phyloP scores from a whole-genome alignment of 148 eudicot genomes.

The Cornus suecica region DNA sequence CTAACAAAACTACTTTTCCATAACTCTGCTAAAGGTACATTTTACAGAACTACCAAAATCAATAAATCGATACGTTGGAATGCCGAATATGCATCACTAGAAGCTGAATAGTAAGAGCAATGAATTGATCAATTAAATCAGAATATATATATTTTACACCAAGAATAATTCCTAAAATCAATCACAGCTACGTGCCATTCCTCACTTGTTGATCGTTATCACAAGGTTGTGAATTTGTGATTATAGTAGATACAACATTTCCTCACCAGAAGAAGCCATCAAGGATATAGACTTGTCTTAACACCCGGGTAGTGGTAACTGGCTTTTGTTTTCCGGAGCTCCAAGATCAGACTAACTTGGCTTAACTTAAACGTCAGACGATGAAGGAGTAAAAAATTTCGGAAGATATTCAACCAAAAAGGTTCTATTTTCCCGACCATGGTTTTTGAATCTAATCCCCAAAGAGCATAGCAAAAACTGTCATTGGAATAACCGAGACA shows the following conservation, averaged over 20 bases:
- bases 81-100: not conserved
- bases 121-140: too few relatives aligned
- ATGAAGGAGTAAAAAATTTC: not conserved
- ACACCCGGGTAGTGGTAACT: not conserved
- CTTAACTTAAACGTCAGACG: not conserved
- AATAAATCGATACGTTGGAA: not conserved
- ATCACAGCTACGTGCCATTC: not conserved
- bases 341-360: not conserved
- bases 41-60: not conserved
- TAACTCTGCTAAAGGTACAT: not conserved
- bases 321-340: not conserved
- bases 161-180: not conserved
- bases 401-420: not conserved
- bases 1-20: not conserved
- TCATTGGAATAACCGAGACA: not conserved
- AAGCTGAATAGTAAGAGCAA: not conserved
- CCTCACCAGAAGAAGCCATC: not conserved
- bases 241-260: not conserved
- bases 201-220: not conserved
- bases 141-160: too few relatives aligned
- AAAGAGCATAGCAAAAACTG: not conserved
- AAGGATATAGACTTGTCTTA: not conserved
- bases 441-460: not conserved
- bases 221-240: not conserved
- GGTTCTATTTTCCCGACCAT: not conserved